Evolutionary conservation across 2,329 filamentous ascomycete genomes (phyloP), one percentile per base, ranked within the genome.

Genomic region (Fusarium sp.): DNA sequence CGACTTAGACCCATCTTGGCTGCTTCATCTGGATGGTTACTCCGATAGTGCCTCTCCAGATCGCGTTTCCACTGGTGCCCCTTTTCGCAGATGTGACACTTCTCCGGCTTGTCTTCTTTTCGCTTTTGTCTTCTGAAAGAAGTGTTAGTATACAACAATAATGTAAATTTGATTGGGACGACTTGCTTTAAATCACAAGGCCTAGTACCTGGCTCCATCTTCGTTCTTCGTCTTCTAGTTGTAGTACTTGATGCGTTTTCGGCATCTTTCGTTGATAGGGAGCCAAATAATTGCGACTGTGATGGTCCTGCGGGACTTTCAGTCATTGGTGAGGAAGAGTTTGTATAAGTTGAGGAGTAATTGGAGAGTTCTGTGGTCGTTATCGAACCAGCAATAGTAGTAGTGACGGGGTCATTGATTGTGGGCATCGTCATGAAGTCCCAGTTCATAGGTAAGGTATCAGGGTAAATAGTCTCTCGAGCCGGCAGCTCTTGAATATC

Each of bases 161-260:
- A 4, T 6, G 4, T 4, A 9, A 13, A 25, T 4, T 4, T 20
- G 12, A 17, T 5, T 9, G n/a, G 8, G 33, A n/a, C 3, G 14
- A 7, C 33, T 38, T 39, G 64, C 68, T 47, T 71, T 18, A 64
- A 18, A 67, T 71, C 68, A 47, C 68, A 68, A 1, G 68, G 47
- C 4, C 62, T 69, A 5, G 31, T 59, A 8, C 68, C 68, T 1
- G 18, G 36, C 15, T 53, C 39, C 46, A 55, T 60, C 50, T 58
- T 70, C 5, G 50, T 36, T 33, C 31, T 57, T 38, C 41, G 50
- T 42, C n/a, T 47, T 29, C n/a, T n/a, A 14, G 42, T 25, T 15
- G 8, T 18, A 25, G n/a, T n/a, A 11, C 15, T 52, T 3, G 38
- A 5, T 22, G 27, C 8, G 15, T 12, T 27, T 7, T 53, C 7